phyloP scores from a whole-genome alignment of 352 stramenopile species.

The Poterioochromonas sp. region DNA sequence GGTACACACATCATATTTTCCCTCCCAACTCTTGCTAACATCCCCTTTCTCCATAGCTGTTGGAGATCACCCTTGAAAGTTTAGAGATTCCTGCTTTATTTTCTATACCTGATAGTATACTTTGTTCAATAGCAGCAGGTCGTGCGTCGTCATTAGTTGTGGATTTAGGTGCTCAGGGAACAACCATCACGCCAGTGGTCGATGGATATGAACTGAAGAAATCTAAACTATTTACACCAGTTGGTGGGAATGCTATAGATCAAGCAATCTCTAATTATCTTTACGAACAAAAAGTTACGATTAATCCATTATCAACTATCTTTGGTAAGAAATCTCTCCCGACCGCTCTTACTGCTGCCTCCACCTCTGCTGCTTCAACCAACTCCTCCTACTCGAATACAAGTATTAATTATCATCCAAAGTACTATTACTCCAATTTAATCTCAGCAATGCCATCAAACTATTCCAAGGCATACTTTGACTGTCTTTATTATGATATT shows the following conservation, averaged over 20 bases:
- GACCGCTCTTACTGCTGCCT: neutral
- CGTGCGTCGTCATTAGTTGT: neutral
- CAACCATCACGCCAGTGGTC: neutral
- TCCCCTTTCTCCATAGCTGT: neutral
- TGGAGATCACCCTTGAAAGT: conserved; percentile 26
- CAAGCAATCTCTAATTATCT: neutral
- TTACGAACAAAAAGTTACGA: neutral
- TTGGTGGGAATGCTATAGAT: conserved; percentile 9
- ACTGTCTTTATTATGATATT: too few relatives aligned
- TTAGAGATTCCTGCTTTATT: neutral
- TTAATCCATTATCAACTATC: neutral
- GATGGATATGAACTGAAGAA: conserved; percentile 20
- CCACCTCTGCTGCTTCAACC: too few relatives aligned
- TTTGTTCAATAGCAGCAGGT: neutral
- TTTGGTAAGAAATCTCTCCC: neutral
- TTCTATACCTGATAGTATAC: neutral
- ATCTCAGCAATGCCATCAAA: too few relatives aligned
- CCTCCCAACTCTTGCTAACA: neutral
- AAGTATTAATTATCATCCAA: neutral
- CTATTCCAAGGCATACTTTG: too few relatives aligned
- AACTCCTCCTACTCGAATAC: neutral
- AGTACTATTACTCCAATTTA: too few relatives aligned
- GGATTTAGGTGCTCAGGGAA: neutral
- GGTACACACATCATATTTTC: neutral
- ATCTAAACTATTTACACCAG: neutral